A percentile compares a stretch with the other conserved stretches of the same genome.
These are phyloP conservation scores for Tremella yokohamensis DNA, from an alignment of 768 basidiomycete species.

Conservation along the genomic window DNA sequence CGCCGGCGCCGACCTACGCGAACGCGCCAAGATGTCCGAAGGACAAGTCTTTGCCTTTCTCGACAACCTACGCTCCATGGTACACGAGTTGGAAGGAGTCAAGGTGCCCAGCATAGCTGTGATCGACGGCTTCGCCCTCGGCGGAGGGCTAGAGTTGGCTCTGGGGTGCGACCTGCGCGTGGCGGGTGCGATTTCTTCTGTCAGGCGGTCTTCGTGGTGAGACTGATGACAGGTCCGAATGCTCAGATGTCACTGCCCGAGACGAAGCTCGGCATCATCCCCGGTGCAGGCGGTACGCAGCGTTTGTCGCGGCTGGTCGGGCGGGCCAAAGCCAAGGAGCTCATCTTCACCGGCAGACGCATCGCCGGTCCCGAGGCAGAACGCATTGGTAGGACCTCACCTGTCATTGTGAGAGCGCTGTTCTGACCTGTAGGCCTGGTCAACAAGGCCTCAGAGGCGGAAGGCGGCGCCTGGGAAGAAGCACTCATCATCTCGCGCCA, in stretches of 20 bases:
- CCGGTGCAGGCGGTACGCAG: slow-evolving; percentile 91
- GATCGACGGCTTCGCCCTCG: slow-evolving; percentile 87
- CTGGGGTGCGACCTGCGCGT: slow-evolving; percentile 87
- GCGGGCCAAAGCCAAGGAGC: slow-evolving; percentile 88
- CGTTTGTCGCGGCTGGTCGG: slow-evolving; percentile 79
- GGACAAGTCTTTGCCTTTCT: slow-evolving; percentile 74
- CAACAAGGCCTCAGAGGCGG: background rate
- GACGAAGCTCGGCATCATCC: slow-evolving; percentile 89
- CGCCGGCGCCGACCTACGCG: slow-evolving; percentile 83
- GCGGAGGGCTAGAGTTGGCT: slow-evolving; percentile 84
- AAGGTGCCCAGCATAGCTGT: slow-evolving; percentile 82
- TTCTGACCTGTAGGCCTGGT: background rate
- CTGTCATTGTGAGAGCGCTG: no score
- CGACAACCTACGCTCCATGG: slow-evolving; percentile 64
- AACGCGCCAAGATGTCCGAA: slow-evolving; percentile 77
- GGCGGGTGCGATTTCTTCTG: slow-evolving; percentile 61
- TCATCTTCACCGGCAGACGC: slow-evolving; percentile 79
- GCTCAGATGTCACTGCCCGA: slow-evolving; percentile 89
- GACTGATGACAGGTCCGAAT: background rate
- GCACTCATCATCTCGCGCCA: slow-evolving; percentile 25
- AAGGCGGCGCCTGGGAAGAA: slow-evolving; percentile 30
- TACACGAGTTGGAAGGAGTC: slow-evolving; percentile 72
- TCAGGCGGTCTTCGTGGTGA: background rate
- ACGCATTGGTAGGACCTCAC: slow-evolving; percentile 22
- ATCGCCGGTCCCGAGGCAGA: slow-evolving; percentile 78